Conservation (phyloP, 2,329 filamentous ascomycete genomes). For the Calonectria crousiana region DNA sequence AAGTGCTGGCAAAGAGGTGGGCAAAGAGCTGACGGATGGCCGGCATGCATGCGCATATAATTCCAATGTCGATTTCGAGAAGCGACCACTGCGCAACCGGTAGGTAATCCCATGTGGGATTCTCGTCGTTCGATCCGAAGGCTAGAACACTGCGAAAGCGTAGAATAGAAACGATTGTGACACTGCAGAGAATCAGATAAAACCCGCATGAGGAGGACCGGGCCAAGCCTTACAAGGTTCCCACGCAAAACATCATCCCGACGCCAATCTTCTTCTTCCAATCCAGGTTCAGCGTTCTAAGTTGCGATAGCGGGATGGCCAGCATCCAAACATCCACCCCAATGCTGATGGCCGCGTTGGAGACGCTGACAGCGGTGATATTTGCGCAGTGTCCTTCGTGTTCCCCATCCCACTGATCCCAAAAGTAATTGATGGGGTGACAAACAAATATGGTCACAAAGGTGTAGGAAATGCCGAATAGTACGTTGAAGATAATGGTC, state of each 20-base stretch:
- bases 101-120: conserved; percentile 51
- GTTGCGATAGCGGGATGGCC: conserved; percentile 60
- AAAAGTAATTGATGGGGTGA: conserved; percentile 63
- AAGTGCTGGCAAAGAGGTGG: conserved; percentile 52
- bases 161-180: neutral
- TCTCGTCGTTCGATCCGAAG: conserved; percentile 23
- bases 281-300: conserved; percentile 56
- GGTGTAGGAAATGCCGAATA: conserved; percentile 57
- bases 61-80: conserved; percentile 53
- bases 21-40: conserved; percentile 51
- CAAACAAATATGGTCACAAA: conserved; percentile 63
- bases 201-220: no score
- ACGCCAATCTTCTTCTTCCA: conserved; percentile 57
- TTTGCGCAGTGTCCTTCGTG: conserved; percentile 62
- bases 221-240: conserved; percentile 54
- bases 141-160: neutral
- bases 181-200: neutral
- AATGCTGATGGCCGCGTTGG: conserved; percentile 65
- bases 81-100: conserved; percentile 51
- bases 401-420: conserved; percentile 64
- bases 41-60: conserved; percentile 55
- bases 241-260: conserved; percentile 61
- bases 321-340: conserved; percentile 65
- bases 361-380: conserved; percentile 63
- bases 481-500: neutral